Conservation (phyloP, 306 rosid genomes). For the Vigna nakashimae region DNA sequence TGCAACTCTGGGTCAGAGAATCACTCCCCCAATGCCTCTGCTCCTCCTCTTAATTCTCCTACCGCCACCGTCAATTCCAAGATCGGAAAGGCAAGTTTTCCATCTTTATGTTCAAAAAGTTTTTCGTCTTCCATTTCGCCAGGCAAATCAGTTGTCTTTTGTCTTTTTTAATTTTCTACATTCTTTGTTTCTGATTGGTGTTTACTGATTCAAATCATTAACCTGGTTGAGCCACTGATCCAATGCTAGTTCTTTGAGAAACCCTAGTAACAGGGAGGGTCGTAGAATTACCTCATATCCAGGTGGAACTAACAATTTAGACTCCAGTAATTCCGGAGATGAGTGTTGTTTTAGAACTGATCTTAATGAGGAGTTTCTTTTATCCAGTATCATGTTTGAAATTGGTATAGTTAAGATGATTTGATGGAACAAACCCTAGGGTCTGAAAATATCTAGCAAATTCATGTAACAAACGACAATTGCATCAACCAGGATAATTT, state of each 20-base stretch:
- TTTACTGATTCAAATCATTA: constrained; percentile 36
- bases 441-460: background rate
- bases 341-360: background rate
- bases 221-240: constrained; percentile 1
- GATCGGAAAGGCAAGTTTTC: constrained; percentile 61
- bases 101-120: background rate
- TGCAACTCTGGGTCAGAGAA: constrained; percentile 52
- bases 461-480: background rate
- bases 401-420: background rate
- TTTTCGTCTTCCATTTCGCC: constrained; percentile 23
- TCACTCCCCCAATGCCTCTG: constrained; percentile 30
- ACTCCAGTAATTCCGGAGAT: background rate
- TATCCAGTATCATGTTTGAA: background rate
- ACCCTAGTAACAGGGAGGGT: background rate
- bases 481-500: background rate
- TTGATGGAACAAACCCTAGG: background rate
- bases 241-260: background rate
- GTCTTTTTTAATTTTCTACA: background rate
- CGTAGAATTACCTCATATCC: background rate
- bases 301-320: background rate
- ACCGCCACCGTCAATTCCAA: constrained; percentile 56
- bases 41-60: constrained; percentile 41
- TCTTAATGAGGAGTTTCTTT: background rate
- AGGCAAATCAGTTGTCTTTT: background rate
- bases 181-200: background rate